These are phyloP conservation scores for Arthrobotrys megalospora DNA, from an alignment of 2,329 filamentous ascomycete species.

Conservation along the genomic window DNA sequence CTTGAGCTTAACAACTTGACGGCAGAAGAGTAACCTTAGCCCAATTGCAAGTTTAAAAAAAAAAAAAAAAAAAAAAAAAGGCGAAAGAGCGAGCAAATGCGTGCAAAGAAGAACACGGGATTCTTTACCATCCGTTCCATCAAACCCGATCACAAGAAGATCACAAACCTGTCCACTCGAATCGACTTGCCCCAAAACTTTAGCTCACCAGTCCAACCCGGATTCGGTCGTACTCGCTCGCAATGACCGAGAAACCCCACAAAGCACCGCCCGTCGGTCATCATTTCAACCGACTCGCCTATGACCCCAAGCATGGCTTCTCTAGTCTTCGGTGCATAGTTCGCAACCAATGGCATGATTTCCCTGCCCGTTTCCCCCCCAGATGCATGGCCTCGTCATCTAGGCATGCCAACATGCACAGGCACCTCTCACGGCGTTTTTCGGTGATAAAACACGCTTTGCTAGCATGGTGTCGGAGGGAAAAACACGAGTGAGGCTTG, in stretches of 20 bases:
- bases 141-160: too few species aligned
- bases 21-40: too few species aligned
- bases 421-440: conserved; percentile 15
- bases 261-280: conserved; percentile 29
- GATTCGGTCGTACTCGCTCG: conserved; percentile 39
- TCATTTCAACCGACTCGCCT: conserved; percentile 34
- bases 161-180: background rate
- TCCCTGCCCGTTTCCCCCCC: background rate
- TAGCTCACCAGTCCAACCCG: background rate
- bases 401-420: background rate
- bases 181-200: background rate
- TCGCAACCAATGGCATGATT: too few species aligned
- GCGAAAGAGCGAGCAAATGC: too few species aligned
- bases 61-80: too few species aligned
- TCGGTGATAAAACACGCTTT: background rate
- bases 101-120: too few species aligned
- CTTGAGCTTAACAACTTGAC: too few species aligned
- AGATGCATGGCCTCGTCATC: conserved; percentile 12
- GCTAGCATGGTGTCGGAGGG: too few species aligned
- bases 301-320: too few species aligned
- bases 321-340: too few species aligned
- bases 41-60: too few species aligned
- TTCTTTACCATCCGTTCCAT: too few species aligned
- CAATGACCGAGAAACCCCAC: background rate
- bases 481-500: background rate